phyloP scores from a whole-genome alignment of 179 eudicot species.

The Silene noctiflora region DNA sequence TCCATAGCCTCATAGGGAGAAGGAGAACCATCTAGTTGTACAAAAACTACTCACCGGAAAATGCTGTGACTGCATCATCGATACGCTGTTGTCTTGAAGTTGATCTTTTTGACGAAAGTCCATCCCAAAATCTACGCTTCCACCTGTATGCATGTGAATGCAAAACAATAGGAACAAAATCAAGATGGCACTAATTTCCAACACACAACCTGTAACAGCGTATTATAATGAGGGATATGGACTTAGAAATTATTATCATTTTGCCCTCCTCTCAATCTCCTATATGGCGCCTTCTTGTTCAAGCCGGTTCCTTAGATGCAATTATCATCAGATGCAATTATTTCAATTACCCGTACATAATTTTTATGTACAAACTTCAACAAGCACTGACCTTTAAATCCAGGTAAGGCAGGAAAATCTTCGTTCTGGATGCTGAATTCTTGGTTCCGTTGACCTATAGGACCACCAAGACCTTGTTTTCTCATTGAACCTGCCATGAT shows the following conservation, averaged over 20 bases:
- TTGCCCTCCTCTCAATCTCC: background rate
- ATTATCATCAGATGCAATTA: background rate
- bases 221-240: background rate
- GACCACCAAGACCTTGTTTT: slow-evolving; percentile 77
- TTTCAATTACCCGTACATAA: background rate
- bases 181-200: slow-evolving; percentile 42
- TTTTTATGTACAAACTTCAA: background rate
- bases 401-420: slow-evolving; percentile 97
- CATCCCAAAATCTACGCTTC: slow-evolving; percentile 65
- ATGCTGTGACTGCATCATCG: slow-evolving; percentile 79
- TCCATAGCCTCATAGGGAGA: background rate
- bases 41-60: slow-evolving; percentile 48
- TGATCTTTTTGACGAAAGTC: slow-evolving; percentile 86
- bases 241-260: background rate
- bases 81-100: slow-evolving; percentile 53
- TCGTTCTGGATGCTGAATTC: slow-evolving; percentile 92
- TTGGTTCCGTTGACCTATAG: slow-evolving; percentile 79
- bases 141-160: slow-evolving; percentile 40
- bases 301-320: background rate
- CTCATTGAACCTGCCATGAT: slow-evolving; percentile 64
- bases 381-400: slow-evolving; percentile 57
- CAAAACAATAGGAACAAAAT: background rate
- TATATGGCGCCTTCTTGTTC: background rate
- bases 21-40: background rate
- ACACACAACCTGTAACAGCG: background rate